These are phyloP conservation scores for Chrysochromulina tobinii DNA, from an alignment of 78 protist genomes.

Conservation along the genomic window DNA sequence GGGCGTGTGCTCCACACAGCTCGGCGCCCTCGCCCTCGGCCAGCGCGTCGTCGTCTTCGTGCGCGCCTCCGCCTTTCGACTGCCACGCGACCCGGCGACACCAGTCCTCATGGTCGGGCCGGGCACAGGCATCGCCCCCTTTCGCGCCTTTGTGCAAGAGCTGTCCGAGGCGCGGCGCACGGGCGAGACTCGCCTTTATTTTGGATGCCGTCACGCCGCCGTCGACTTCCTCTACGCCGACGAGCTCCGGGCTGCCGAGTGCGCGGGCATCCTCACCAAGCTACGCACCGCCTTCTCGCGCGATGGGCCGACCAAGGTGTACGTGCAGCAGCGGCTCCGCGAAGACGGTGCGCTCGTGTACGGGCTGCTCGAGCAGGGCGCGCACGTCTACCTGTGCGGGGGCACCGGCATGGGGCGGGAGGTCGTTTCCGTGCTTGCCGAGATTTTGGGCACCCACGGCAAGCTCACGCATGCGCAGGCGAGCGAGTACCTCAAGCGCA, in stretches of 20 bases:
- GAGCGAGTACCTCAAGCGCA: neutral
- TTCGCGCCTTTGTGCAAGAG: constrained; percentile 55
- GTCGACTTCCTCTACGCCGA: constrained; percentile 6
- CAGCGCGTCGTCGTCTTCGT: constrained; percentile 73
- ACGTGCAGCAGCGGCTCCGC: constrained; percentile 73
- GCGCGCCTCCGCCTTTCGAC: constrained; percentile 68
- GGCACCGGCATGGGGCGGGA: constrained; percentile 29
- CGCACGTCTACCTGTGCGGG: constrained; percentile 22
- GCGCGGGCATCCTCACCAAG: neutral
- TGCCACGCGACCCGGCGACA: constrained; percentile 57
- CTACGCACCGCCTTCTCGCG: constrained; percentile 28
- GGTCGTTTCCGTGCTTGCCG: neutral
- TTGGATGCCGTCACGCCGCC: neutral
- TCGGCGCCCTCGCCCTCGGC: constrained; percentile 49
- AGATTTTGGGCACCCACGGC: neutral
- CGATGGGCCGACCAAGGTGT: constrained; percentile 44
- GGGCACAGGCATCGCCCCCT: constrained; percentile 97
- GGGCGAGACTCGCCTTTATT: neutral
- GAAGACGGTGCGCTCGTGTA: constrained; percentile 51
- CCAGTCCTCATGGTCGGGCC: constrained; percentile 92
- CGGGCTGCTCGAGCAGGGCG: constrained; percentile 1
- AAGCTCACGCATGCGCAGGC: neutral
- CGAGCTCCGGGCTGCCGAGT: neutral
- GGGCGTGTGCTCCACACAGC: neutral
- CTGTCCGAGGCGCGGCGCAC: neutral